Evolutionary conservation across 2,329 filamentous ascomycete species (phyloP), one percentile per base, ranked within the genome.

Genomic region (Ophioceras dolichostomum): DNA sequence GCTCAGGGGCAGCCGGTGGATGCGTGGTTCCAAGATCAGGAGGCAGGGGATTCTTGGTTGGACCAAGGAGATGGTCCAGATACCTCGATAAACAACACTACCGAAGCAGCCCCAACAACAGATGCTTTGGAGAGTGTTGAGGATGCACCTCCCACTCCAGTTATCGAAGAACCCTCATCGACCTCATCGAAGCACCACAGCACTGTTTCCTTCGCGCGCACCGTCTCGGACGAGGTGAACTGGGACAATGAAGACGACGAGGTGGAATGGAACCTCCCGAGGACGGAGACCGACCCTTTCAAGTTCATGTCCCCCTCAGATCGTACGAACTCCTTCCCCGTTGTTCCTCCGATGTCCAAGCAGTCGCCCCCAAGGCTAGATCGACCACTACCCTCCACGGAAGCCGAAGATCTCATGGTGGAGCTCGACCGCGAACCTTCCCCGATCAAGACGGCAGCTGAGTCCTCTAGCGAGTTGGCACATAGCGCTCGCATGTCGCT

Each of bases 301-400:
- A 69, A 68, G 41, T 71, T 73, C 44, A 73, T 79, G 70, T 58
- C 69, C 8, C 60, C 66, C 3, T 67, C 57, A 35, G 67, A 76
- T 38, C 62, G 72, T 48, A 72, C 73, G 29, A 80, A 80, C 49
- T 79, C 76, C 0, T 80, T 80, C 43, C 76, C 76, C 2, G 54
- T 56, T 10, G 70, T 78, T 1, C 70, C 73, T 10, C 61, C 65
- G 1, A 45, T 58, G 6, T 52, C 61, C 27, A 32, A 40, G 37
- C 27, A 45, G 27, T 43, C 53, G 17, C 45, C 46, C 20, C 49
- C 53, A 16, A 47, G 53, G 31, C 39, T 52, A 6, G 57, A 62
- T 18, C 57, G 62, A 14, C 59, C 61, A 12, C 56, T 70, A 3
- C 58, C 66, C 7, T 55, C 64, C 3, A 71, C 57, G 30, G 68